Evolutionary conservation across 441 rosid genomes (phyloP), one percentile per base, ranked within the genome.

Genomic region (Croton laevigatus): DNA sequence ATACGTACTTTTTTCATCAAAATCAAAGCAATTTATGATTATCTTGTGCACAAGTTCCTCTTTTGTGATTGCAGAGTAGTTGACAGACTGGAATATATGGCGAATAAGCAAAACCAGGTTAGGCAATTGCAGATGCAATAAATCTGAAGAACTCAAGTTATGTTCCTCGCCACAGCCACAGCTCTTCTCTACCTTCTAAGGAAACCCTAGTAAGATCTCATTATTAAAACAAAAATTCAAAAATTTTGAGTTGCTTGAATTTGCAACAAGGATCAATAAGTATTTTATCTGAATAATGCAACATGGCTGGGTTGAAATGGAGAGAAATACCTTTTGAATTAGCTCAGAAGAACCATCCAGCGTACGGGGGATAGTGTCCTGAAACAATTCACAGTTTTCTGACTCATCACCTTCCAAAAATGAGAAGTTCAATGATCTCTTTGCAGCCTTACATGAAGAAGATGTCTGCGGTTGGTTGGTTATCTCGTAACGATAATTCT

Each of bases 21-120:
- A 53, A 38, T 84, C 85, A 42, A 68, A 55, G 65, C 76, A 73
- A 72, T 81, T 82, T 64, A 82, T 75, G 23, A 82, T 78, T 68
- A 86, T 78, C 81, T 82, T 84, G 74, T 84, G 80, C 74, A 84
- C 78, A 22, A 86, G 83, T 79, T 86, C 90, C 73, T 82, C 86
- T 75, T 75, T 81, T 73, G 90, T 82, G 71, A 86, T 78, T 57
- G 85, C 59, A 67, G 80, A 69, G 71, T 62, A 66, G 72, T 75
- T 80, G 54, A 55, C 65, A 8, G 82, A 68, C 72, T 57, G 73
- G 68, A 82, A 86, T 42, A 82, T 73, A 61, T 27, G 64, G 69
- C 73, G 70, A 75, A 86, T 77, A 37, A 71, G 23, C 62, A 80
- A 74, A 81, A 83, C 84, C 34, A 84, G 75, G 62, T 77, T 79